phyloP scores from a whole-genome alignment of 805 yeast genomes.

The Starmerella floris region DNA sequence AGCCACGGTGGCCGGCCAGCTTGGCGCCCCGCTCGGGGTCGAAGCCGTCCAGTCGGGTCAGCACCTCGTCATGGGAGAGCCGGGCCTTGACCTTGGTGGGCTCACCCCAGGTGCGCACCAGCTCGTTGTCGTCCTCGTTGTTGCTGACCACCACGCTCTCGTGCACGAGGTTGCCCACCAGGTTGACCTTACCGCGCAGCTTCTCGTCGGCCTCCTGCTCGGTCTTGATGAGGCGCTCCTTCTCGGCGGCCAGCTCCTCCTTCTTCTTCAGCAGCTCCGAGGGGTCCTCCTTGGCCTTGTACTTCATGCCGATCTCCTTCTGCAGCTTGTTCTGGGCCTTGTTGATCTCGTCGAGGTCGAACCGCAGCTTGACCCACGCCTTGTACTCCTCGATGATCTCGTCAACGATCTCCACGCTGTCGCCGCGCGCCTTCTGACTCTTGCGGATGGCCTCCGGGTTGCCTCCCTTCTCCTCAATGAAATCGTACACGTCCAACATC shows the following conservation, averaged over 20 bases:
- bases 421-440: conserved; percentile 92
- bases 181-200: conserved; percentile 69
- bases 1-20: conserved; percentile 97
- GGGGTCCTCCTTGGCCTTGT: conserved; percentile 92
- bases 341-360: conserved; percentile 80
- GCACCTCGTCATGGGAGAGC: conserved; percentile 89
- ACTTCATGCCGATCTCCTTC: conserved; percentile 83
- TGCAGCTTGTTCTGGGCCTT: conserved; percentile 79
- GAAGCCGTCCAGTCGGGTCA: conserved; percentile 89
- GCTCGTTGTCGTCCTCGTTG: conserved; percentile 82
- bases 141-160: conserved; percentile 74
- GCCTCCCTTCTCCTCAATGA: conserved; percentile 94
- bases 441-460: conserved; percentile 75
- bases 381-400: conserved; percentile 86
- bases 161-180: conserved; percentile 89
- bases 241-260: conserved; percentile 57
- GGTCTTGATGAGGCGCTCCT: conserved; percentile 46
- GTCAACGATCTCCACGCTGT: conserved; percentile 85
- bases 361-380: conserved; percentile 81
- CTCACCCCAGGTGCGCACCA: conserved; percentile 72
- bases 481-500: conserved; percentile 87
- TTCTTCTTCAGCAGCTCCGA: conserved; percentile 67
- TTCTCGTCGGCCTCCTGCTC: conserved; percentile 72
- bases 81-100: conserved; percentile 54
- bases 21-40: conserved; percentile 98